Conservation (phyloP, 176 grass and related monocot species). For the Avena atlantica region DNA sequence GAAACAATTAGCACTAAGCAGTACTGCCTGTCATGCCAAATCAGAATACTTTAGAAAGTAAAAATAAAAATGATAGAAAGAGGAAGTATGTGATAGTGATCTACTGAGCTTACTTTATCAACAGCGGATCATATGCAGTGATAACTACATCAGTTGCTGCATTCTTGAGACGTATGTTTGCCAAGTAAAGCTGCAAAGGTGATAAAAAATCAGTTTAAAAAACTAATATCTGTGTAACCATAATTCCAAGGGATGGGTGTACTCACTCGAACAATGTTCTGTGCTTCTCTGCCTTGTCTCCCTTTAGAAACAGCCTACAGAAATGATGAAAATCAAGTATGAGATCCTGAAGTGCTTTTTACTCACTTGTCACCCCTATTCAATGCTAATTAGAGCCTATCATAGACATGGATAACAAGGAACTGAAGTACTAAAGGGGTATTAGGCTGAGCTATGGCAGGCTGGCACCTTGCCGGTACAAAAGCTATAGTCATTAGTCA, state of each 20-base stretch:
- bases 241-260: constrained; percentile 4
- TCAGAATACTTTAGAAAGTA: background rate
- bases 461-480: background rate
- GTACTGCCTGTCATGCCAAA: background rate
- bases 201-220: constrained; percentile 18
- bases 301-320: constrained; percentile 84
- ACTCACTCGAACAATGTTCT: constrained; percentile 81
- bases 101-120: constrained; percentile 67
- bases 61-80: background rate
- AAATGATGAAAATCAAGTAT: constrained; percentile 6
- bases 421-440: background rate
- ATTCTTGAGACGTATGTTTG: constrained; percentile 89
- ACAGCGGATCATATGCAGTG: constrained; percentile 61
- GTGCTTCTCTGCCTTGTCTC: constrained; percentile 84
- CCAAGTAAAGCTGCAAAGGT: constrained; percentile 75
- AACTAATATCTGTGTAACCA: constrained; percentile 29
- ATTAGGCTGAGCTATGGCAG: background rate
- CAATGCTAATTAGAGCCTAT: background rate
- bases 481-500: background rate
- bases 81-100: background rate
- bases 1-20: background rate
- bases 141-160: constrained; percentile 84
- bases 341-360: constrained; percentile 22
- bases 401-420: background rate
- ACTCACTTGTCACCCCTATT: background rate